These are phyloP conservation scores for Mycena galericulata DNA, from an alignment of 768 basidiomycete species.

Conservation along the genomic window DNA sequence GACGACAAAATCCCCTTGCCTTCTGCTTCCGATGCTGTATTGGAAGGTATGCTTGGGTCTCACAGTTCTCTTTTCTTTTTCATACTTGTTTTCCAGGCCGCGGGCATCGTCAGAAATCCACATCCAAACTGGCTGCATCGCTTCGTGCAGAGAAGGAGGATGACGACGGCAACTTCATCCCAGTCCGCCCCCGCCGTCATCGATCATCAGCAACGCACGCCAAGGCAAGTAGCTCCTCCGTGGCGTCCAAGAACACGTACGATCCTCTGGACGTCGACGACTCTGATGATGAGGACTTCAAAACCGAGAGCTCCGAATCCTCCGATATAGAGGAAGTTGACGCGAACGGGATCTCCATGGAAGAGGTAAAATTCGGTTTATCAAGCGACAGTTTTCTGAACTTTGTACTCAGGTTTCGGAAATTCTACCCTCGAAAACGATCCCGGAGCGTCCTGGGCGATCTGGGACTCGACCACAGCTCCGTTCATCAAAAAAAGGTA, in stretches of 20 bases:
- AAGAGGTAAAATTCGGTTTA: neutral
- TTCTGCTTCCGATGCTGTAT: neutral
- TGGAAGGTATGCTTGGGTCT: too few species aligned
- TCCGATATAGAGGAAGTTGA: neutral
- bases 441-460: neutral
- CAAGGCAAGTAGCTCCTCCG: neutral
- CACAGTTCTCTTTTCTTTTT: too few species aligned
- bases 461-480: neutral
- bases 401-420: neutral
- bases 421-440: slow-evolving; percentile 5
- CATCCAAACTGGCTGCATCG: neutral
- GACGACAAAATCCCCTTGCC: neutral
- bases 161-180: neutral
- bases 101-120: neutral
- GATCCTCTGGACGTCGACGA: neutral
- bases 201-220: neutral
- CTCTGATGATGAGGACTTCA: neutral
- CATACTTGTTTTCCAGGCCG: too few species aligned
- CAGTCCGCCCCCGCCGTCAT: neutral
- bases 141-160: neutral
- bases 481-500: neutral
- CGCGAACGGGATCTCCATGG: neutral
- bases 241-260: neutral
- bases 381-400: neutral
- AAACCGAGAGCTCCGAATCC: neutral